phyloP scores from a whole-genome alignment of 192 early-diverging fungal genomes.

The Spinellus fusiger region DNA sequence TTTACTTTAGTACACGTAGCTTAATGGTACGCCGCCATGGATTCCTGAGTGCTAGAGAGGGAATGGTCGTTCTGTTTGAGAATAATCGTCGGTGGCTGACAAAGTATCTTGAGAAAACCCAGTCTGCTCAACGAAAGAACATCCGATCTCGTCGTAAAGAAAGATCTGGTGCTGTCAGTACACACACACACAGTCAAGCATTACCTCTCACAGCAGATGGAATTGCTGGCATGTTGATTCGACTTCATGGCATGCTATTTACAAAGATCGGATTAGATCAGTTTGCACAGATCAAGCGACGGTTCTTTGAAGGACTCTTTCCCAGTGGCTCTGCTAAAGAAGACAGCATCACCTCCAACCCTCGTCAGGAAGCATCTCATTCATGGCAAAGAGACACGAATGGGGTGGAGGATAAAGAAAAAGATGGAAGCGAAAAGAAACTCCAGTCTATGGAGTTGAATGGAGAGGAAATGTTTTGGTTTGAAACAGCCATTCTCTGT shows the following conservation, averaged over 20 bases:
- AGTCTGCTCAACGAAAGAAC: neutral
- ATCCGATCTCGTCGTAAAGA: neutral
- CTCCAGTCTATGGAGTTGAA: neutral
- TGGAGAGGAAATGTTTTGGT: constrained; percentile 38
- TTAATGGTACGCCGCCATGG: constrained; percentile 43
- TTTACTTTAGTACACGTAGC: constrained; percentile 26
- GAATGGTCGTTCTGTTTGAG: constrained; percentile 42
- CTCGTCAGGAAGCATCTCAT: too few relatives aligned
- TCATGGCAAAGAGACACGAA: too few relatives aligned
- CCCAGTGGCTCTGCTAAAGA: neutral
- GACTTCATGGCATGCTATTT: constrained; percentile 54
- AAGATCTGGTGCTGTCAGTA: neutral
- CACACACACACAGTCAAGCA: constrained; percentile 2
- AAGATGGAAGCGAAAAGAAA: too few relatives aligned
- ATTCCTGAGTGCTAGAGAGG: constrained; percentile 47
- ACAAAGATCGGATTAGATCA: constrained; percentile 52
- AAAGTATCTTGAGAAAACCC: neutral
- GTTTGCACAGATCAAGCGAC: constrained; percentile 31
- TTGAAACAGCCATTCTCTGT: constrained; percentile 39
- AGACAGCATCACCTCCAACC: neutral
- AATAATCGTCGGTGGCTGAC: constrained; percentile 36
- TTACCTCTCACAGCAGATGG: constrained; percentile 8
- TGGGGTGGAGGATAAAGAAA: too few relatives aligned
- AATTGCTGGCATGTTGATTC: constrained; percentile 25
- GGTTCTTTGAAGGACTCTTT: constrained; percentile 17